These are phyloP conservation scores for Suillus decipiens DNA, from an alignment of 768 basidiomycete genomes.

Conservation along the genomic window DNA sequence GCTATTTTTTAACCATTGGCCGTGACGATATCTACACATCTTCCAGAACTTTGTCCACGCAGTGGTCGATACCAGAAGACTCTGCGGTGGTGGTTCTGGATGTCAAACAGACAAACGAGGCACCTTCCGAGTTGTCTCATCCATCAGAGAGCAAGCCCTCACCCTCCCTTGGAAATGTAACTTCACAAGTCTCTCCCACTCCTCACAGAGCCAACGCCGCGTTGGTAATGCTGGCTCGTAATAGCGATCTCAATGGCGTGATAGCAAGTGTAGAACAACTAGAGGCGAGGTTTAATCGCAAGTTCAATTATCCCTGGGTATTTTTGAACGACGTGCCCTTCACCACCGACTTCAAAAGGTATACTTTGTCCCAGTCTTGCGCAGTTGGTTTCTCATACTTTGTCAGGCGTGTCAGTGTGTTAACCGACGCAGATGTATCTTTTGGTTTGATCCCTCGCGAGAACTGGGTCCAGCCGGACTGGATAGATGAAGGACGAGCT, in stretches of 20 bases:
- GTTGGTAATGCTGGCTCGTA: slow-evolving; percentile 55
- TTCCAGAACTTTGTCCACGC: slow-evolving; percentile 8
- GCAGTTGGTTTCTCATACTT: slow-evolving; percentile 20
- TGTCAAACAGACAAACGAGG: neutral
- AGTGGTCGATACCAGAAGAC: slow-evolving; percentile 8
- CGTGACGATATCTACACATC: slow-evolving; percentile 6
- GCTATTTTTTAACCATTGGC: slow-evolving; percentile 23
- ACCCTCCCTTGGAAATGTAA: slow-evolving; percentile 8
- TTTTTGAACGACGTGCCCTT: slow-evolving; percentile 66
- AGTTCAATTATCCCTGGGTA: slow-evolving; percentile 61
- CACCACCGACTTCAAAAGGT: slow-evolving; percentile 53
- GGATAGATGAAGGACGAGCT: slow-evolving; percentile 71
- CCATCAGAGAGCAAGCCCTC: neutral
- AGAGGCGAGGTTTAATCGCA: slow-evolving; percentile 60
- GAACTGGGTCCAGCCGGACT: slow-evolving; percentile 72
- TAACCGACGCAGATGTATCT: slow-evolving; percentile 44
- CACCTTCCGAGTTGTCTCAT: neutral
- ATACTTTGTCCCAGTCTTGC: slow-evolving; percentile 8
- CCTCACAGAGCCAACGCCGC: slow-evolving; percentile 54
- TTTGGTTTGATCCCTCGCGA: slow-evolving; percentile 61
- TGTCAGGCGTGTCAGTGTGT: slow-evolving; percentile 33
- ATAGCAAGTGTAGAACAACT: slow-evolving; percentile 52
- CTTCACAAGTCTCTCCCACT: neutral
- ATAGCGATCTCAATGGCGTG: slow-evolving; percentile 47
- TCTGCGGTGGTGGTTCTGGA: neutral